These are phyloP conservation scores for Chrysoporthe cubensis DNA, from an alignment of 2,329 filamentous ascomycete genomes.

Conservation along the genomic window DNA sequence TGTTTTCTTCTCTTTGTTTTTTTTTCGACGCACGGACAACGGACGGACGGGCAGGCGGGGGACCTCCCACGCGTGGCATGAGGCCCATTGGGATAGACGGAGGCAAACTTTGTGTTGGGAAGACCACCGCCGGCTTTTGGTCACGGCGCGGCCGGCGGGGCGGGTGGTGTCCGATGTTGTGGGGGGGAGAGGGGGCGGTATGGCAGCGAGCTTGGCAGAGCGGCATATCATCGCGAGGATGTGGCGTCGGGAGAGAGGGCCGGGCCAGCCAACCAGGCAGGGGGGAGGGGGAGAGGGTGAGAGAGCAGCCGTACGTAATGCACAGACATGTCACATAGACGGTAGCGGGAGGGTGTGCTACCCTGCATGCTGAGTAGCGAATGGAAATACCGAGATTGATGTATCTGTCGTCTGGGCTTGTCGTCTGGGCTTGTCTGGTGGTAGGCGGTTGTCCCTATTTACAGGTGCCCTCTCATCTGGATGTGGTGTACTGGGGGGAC, in stretches of 20 bases:
- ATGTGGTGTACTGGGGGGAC: too few relatives aligned
- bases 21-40: background rate
- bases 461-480: too few relatives aligned
- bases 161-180: background rate
- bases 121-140: background rate
- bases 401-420: background rate
- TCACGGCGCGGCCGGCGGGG: background rate
- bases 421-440: background rate
- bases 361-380: conserved; percentile 1
- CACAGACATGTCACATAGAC: conserved; percentile 10
- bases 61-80: background rate
- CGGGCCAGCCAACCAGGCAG: background rate
- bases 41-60: background rate
- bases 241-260: background rate
- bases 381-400: conserved; percentile 13
- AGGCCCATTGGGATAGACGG: background rate
- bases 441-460: too few relatives aligned
- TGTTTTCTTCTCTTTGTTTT: background rate
- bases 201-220: background rate
- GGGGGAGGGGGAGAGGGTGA: background rate
- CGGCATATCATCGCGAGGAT: background rate
- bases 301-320: background rate
- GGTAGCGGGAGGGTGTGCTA: background rate
- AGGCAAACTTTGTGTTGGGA: background rate
- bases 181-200: background rate